A percentile compares a stretch with the other conserved stretches of the same genome.
Evolutionary conservation across 73 alveolate genomes (phyloP).

Genomic region (Paramecium biaurelia): DNA sequence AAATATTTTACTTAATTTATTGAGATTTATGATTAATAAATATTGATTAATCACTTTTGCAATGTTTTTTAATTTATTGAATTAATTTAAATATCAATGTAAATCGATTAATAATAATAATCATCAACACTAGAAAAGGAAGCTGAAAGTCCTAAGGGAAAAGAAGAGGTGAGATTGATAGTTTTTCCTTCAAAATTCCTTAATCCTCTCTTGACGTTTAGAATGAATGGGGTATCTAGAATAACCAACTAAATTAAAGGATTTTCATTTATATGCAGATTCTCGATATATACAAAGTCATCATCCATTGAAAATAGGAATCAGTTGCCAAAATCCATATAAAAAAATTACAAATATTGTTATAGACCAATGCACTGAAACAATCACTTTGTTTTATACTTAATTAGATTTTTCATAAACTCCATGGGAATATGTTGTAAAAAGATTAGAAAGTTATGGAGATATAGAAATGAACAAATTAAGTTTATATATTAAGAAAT

Average conservation of each 20-base stretch:
- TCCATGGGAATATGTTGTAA: conserved; percentile 16
- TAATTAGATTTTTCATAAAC: background rate
- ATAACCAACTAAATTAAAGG: background rate
- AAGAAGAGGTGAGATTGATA: background rate
- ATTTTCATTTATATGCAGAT: conserved; percentile 6
- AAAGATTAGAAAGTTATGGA: background rate
- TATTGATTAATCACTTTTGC: background rate
- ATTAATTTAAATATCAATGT: background rate
- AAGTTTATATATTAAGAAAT: background rate
- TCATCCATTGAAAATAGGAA: background rate
- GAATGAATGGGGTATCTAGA: conserved; percentile 31
- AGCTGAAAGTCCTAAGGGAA: background rate
- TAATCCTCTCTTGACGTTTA: background rate
- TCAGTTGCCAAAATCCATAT: conserved; percentile 35
- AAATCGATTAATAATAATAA: background rate
- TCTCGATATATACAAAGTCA: background rate
- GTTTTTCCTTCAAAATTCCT: conserved; percentile 26
- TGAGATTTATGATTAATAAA: background rate
- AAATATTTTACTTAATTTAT: background rate
- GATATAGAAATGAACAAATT: background rate
- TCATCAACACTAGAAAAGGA: background rate
- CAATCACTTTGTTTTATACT: background rate
- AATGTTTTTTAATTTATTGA: background rate
- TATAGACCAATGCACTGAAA: background rate
- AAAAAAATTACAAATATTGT: conserved; percentile 10